phyloP scores from a whole-genome alignment of 2,329 filamentous ascomycete genomes.

The Colletotrichum sp. region DNA sequence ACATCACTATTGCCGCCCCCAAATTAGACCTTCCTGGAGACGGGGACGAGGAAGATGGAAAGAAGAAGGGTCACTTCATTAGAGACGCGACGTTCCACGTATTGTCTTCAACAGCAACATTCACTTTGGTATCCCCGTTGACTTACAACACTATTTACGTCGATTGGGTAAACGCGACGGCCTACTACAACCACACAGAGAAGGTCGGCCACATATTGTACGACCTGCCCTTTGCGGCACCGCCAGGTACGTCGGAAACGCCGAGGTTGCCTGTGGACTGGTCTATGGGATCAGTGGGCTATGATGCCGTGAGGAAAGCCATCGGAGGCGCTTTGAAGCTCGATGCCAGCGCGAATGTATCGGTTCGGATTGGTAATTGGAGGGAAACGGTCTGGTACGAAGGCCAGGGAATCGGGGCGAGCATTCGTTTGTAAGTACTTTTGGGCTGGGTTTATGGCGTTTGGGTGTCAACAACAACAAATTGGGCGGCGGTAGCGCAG shows the following conservation, averaged over 20 bases:
- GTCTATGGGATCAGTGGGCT: slow-evolving; percentile 78
- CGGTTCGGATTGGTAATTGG: slow-evolving; percentile 78
- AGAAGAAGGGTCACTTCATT: slow-evolving; percentile 72
- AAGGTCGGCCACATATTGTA: slow-evolving; percentile 80
- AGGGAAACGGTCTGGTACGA: slow-evolving; percentile 73
- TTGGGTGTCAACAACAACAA: not conserved
- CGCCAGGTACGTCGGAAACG: slow-evolving; percentile 74
- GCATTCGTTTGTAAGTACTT: slow-evolving; percentile 53
- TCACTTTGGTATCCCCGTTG: slow-evolving; percentile 82
- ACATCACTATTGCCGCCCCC: slow-evolving; percentile 75
- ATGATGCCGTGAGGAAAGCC: slow-evolving; percentile 79
- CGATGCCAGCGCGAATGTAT: slow-evolving; percentile 78
- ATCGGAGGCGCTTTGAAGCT: slow-evolving; percentile 81
- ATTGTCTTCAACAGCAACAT: slow-evolving; percentile 84
- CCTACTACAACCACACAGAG: slow-evolving; percentile 82
- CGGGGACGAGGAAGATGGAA: slow-evolving; percentile 45
- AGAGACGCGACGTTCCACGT: slow-evolving; percentile 86
- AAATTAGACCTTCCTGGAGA: slow-evolving; percentile 63
- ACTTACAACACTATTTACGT: slow-evolving; percentile 75
- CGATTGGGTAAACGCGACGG: slow-evolving; percentile 81
- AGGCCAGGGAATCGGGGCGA: slow-evolving; percentile 74
- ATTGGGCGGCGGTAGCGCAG: not conserved
- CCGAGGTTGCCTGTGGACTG: slow-evolving; percentile 84
- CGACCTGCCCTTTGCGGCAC: slow-evolving; percentile 74
- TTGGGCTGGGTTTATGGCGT: slow-evolving; percentile 15